Percentiles rank a stretch among this genome's conserved stretches.
phyloP scores from a whole-genome alignment of 1,284 basidiomycete species.

The Cryptococcus wingfieldii region DNA sequence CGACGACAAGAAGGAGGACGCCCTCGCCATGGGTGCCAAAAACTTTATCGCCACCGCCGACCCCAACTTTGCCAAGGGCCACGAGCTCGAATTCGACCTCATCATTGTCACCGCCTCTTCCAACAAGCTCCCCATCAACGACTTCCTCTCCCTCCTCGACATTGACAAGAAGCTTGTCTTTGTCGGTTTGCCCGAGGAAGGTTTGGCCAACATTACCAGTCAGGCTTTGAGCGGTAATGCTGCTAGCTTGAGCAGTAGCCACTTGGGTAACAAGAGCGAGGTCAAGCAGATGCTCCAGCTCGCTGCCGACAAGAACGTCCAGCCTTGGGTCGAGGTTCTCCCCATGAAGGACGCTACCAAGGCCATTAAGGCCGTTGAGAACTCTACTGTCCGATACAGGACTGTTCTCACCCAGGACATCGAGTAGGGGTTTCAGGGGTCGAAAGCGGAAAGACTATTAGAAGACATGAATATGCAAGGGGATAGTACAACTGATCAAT shows the following conservation, averaged over 20 bases:
- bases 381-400: conserved; percentile 55
- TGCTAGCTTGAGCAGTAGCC: conserved; percentile 41
- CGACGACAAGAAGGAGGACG: conserved; percentile 58
- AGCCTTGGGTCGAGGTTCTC: conserved; percentile 52
- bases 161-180: conserved; percentile 57
- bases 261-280: conserved; percentile 63
- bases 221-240: conserved; percentile 21
- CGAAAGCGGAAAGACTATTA: background rate
- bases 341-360: conserved; percentile 58
- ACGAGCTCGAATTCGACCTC: conserved; percentile 55
- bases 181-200: conserved; percentile 50
- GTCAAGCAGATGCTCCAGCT: conserved; percentile 56
- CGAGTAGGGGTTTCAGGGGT: background rate
- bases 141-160: conserved; percentile 53
- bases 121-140: conserved; percentile 46
- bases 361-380: conserved; percentile 55
- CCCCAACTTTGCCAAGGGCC: conserved; percentile 50
- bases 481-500: background rate
- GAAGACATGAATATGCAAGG: background rate
- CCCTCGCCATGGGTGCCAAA: conserved; percentile 59
- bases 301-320: conserved; percentile 56
- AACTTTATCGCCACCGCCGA: conserved; percentile 53
- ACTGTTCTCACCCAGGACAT: conserved; percentile 52
- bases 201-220: conserved; percentile 20
- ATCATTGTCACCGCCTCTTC: conserved; percentile 57